Evolutionary conservation across 768 basidiomycete species (phyloP).

Genomic region (Coprinopsis marcescibilis): DNA sequence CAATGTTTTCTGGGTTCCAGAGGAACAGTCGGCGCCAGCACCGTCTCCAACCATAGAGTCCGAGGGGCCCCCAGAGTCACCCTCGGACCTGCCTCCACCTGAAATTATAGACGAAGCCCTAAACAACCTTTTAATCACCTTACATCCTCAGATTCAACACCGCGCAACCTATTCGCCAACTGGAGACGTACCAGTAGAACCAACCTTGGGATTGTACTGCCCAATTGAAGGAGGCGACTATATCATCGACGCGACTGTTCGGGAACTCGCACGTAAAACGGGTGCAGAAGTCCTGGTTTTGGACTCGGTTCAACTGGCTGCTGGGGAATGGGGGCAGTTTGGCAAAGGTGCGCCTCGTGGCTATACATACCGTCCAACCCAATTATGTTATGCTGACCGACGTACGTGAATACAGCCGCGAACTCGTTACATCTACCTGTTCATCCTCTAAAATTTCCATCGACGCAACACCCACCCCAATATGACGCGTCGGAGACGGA

Average conservation of each 20-base stretch:
- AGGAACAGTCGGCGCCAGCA: conserved; percentile 27
- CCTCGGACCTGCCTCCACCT: conserved; percentile 50
- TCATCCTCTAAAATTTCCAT: conserved; percentile 71
- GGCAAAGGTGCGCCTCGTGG: conserved; percentile 54
- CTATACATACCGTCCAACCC: neutral
- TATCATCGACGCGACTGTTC: conserved; percentile 73
- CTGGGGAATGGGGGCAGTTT: conserved; percentile 83
- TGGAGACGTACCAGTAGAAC: conserved; percentile 57
- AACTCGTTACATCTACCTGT: conserved; percentile 58
- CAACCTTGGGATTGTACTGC: conserved; percentile 80
- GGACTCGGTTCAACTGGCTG: conserved; percentile 78
- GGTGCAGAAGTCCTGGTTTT: conserved; percentile 80
- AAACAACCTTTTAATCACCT: conserved; percentile 66
- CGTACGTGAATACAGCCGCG: conserved; percentile 45
- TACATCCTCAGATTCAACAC: conserved; percentile 81
- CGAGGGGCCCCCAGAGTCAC: conserved; percentile 16
- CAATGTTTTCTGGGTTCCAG: conserved; percentile 63
- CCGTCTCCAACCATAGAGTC: conserved; percentile 23
- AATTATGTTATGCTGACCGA: neutral
- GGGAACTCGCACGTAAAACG: conserved; percentile 66
- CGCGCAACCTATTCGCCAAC: conserved; percentile 55
- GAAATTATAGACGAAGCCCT: conserved; percentile 73
- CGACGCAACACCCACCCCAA: conserved; percentile 18
- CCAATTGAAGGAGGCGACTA: conserved; percentile 84
- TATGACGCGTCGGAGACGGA: conserved; percentile 26